Conservation (phyloP, 179 eudicot species). For the Patellifolia procumbens region DNA sequence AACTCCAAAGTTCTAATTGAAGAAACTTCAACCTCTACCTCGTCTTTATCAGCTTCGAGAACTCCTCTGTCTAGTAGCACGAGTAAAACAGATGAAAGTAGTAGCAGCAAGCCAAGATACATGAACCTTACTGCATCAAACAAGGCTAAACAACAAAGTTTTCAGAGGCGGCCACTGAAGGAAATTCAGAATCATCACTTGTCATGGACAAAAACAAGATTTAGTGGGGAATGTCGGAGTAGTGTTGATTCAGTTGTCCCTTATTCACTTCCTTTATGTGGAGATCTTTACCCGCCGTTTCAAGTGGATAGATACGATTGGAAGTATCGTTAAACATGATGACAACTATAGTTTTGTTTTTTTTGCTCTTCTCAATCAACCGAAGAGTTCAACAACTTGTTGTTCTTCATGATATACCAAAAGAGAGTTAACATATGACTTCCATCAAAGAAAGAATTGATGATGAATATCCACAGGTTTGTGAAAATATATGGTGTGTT, state of each 20-base stretch:
- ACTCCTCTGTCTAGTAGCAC: constrained; percentile 46
- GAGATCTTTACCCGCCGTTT: constrained; percentile 64
- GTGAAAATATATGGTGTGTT: constrained; percentile 7
- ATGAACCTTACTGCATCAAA: constrained; percentile 79
- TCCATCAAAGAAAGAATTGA: neutral
- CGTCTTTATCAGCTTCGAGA: constrained; percentile 49
- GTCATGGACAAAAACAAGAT: constrained; percentile 39
- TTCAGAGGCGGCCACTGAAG: constrained; percentile 38
- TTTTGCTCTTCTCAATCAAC: constrained; percentile 13
- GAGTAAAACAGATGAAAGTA: constrained; percentile 37
- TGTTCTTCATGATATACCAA: constrained; percentile 34
- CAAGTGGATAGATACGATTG: constrained; percentile 43
- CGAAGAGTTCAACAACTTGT: constrained; percentile 61
- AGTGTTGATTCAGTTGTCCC: constrained; percentile 59
- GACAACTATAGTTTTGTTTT: constrained; percentile 4
- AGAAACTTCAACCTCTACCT: constrained; percentile 59
- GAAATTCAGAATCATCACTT: constrained; percentile 34
- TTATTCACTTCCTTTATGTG: constrained; percentile 41
- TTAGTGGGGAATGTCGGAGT: constrained; percentile 49
- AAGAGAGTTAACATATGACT: constrained; percentile 12
- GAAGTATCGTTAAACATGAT: constrained; percentile 24
- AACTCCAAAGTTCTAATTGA: constrained; percentile 39
- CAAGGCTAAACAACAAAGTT: constrained; percentile 64
- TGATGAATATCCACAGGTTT: constrained; percentile 1
- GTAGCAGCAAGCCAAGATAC: constrained; percentile 55